Conservation (phyloP, 1,284 basidiomycete genomes). For the Cronartium quercuum region DNA sequence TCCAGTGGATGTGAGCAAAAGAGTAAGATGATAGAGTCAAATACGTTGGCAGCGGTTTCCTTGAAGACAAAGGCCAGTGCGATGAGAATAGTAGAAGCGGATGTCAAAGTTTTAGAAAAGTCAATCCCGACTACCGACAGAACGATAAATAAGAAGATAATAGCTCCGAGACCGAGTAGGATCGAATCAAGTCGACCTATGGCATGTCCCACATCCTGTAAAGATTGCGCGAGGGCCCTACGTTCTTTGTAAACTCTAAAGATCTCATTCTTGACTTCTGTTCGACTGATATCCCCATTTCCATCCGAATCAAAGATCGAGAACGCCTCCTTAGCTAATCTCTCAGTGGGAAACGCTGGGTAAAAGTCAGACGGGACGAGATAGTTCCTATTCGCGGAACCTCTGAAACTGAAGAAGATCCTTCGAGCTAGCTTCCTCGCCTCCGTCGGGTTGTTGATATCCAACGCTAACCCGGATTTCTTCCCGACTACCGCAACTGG, state of each 20-base stretch:
- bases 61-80: slow-evolving; percentile 71
- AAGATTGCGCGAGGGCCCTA: neutral
- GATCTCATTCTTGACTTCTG: slow-evolving; percentile 66
- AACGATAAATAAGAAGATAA: slow-evolving; percentile 65
- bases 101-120: slow-evolving; percentile 59
- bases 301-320: slow-evolving; percentile 48
- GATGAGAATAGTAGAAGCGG: slow-evolving; percentile 60
- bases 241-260: slow-evolving; percentile 70
- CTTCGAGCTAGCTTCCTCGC: slow-evolving; percentile 61
- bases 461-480: slow-evolving; percentile 45
- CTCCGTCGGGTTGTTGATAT: slow-evolving; percentile 46
- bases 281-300: slow-evolving; percentile 72
- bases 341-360: slow-evolving; percentile 48
- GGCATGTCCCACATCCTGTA: slow-evolving; percentile 60
- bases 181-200: slow-evolving; percentile 61
- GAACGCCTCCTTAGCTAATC: slow-evolving; percentile 41
- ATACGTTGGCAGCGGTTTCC: slow-evolving; percentile 61
- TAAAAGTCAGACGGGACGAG: slow-evolving; percentile 64
- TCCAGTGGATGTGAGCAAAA: slow-evolving; percentile 62
- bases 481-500: slow-evolving; percentile 41
- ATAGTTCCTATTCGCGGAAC: slow-evolving; percentile 55
- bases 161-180: slow-evolving; percentile 58
- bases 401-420: slow-evolving; percentile 62
- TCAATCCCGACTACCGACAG: slow-evolving; percentile 64
- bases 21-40: slow-evolving; percentile 63